phyloP scores from a whole-genome alignment of 495 filamentous ascomycete species.

The Apiosordaria backusii region DNA sequence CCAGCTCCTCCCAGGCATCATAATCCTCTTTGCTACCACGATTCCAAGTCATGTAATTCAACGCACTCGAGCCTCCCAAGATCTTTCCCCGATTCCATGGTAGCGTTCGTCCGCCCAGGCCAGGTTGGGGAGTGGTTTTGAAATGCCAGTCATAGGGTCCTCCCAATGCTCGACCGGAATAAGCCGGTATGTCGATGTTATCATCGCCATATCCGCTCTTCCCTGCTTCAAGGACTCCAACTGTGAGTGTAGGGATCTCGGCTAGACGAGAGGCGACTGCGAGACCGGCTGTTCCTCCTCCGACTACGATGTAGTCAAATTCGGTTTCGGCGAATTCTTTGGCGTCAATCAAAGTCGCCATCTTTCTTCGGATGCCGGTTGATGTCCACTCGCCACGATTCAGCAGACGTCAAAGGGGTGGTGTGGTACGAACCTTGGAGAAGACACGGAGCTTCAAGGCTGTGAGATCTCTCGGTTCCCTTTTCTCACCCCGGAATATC shows the following conservation, averaged over 20 bases:
- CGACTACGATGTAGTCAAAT: slow-evolving; percentile 70
- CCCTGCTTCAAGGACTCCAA: slow-evolving; percentile 57
- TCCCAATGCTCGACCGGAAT: slow-evolving; percentile 41
- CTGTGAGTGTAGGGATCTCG: slow-evolving; percentile 40
- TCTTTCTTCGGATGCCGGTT: neutral
- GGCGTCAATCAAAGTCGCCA: neutral
- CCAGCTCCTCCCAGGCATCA: slow-evolving; percentile 56
- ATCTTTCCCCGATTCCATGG: slow-evolving; percentile 48
- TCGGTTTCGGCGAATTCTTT: slow-evolving; percentile 46
- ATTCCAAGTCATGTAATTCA: slow-evolving; percentile 55
- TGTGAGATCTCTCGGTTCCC: neutral
- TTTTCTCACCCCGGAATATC: neutral
- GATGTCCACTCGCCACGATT: neutral
- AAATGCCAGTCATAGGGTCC: slow-evolving; percentile 54
- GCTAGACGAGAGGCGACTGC: slow-evolving; percentile 53
- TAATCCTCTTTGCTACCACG: slow-evolving; percentile 52
- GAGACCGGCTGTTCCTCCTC: slow-evolving; percentile 56
- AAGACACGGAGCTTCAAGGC: neutral
- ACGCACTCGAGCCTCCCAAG: slow-evolving; percentile 43
- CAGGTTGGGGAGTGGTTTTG: slow-evolving; percentile 43
- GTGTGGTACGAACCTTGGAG: neutral
- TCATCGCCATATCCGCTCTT: slow-evolving; percentile 37
- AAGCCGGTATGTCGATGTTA: slow-evolving; percentile 41
- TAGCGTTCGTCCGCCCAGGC: slow-evolving; percentile 34
- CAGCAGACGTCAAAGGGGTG: neutral